A percentile compares a stretch with the other conserved stretches of the same genome.
phyloP scores from a whole-genome alignment of 2,329 filamentous ascomycete genomes.

The Ciborinia camelliae region DNA sequence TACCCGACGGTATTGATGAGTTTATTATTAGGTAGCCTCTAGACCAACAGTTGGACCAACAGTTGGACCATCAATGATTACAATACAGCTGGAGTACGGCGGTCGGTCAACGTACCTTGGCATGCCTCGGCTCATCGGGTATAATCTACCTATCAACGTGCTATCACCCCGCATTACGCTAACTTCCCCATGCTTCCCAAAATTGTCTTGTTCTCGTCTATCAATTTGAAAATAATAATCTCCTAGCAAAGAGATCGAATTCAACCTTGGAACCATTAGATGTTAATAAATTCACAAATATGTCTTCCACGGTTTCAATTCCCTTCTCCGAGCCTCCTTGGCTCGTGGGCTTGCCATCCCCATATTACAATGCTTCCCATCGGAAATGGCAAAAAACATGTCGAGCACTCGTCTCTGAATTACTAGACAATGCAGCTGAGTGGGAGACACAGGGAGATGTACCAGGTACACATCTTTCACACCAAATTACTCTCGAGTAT shows the following conservation, averaged over 20 bases:
- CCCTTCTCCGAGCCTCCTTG: slow-evolving; percentile 74
- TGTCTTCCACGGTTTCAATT: slow-evolving; percentile 37
- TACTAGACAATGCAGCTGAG: slow-evolving; percentile 60
- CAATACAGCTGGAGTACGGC: too few species aligned
- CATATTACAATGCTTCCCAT: slow-evolving; percentile 67
- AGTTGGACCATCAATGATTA: background rate
- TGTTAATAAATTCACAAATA: background rate
- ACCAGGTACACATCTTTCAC: slow-evolving; percentile 17
- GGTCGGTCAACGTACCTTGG: too few species aligned
- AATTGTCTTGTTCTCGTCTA: background rate
- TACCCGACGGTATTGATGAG: too few species aligned
- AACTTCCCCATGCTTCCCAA: background rate
- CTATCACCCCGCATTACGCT: background rate
- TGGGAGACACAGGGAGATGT: slow-evolving; percentile 60
- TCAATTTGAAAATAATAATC: background rate
- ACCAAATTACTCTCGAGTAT: background rate
- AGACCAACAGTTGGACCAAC: background rate
- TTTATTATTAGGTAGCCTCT: too few species aligned
- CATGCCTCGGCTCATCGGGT: background rate
- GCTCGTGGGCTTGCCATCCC: slow-evolving; percentile 65
- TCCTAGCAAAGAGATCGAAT: background rate
- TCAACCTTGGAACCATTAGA: background rate
- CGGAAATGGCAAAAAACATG: slow-evolving; percentile 64
- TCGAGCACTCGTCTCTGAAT: slow-evolving; percentile 60
- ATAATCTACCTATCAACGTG: background rate